A percentile compares a stretch with the other conserved stretches of the same genome.
These are phyloP conservation scores for Nymphaea thermarum DNA, from an alignment of 164 flowering plant genomes.

Conservation along the genomic window DNA sequence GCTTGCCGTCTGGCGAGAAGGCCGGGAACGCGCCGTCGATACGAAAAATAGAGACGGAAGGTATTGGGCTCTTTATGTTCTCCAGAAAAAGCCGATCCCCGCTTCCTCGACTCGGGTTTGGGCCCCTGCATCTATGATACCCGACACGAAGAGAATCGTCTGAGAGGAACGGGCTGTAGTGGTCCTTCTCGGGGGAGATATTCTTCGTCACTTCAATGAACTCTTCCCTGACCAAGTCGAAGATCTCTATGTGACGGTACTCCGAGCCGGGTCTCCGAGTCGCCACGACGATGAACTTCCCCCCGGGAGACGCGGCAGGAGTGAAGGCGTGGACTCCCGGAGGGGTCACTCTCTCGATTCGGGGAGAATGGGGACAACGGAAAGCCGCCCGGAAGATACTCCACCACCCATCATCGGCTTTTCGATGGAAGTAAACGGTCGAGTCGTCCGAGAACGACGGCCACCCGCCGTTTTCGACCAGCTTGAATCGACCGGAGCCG, in stretches of 20 bases:
- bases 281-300: slow-evolving; percentile 55
- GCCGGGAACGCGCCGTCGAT: slow-evolving; percentile 81
- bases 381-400: slow-evolving; percentile 53
- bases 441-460: slow-evolving; percentile 76
- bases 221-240: slow-evolving; percentile 27
- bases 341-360: slow-evolving; percentile 67
- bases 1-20: slow-evolving; percentile 68
- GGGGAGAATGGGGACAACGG: background rate
- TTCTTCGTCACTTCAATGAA: slow-evolving; percentile 44
- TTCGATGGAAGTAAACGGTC: slow-evolving; percentile 62
- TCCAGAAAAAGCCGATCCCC: slow-evolving; percentile 24
- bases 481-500: slow-evolving; percentile 48
- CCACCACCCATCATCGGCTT: slow-evolving; percentile 68
- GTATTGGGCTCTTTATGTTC: slow-evolving; percentile 31
- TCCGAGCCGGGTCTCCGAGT: slow-evolving; percentile 57
- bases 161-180: slow-evolving; percentile 71
- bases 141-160: slow-evolving; percentile 50
- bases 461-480: slow-evolving; percentile 85
- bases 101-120: slow-evolving; percentile 8
- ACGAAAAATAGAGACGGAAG: slow-evolving; percentile 44
- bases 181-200: slow-evolving; percentile 55
- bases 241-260: slow-evolving; percentile 71
- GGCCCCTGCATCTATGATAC: slow-evolving; percentile 67
- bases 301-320: slow-evolving; percentile 44
- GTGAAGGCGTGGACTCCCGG: slow-evolving; percentile 90